Percentiles rank a stretch among this genome's conserved stretches.
These are phyloP conservation scores for Talaromyces pinophilus DNA, from an alignment of 2,329 filamentous ascomycete genomes.

Conservation along the genomic window DNA sequence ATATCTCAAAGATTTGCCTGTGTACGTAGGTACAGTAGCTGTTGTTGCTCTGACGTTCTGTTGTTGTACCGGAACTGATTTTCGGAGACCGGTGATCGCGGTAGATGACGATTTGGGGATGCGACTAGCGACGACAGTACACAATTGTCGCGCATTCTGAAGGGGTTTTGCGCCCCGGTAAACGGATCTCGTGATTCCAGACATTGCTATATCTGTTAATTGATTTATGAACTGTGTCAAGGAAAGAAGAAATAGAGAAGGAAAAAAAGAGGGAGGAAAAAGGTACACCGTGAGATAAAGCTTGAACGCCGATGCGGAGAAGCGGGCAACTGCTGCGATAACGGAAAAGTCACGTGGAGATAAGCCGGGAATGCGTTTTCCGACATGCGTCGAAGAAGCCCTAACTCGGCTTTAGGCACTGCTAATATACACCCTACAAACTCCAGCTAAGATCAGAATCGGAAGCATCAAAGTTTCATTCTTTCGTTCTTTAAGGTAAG, in stretches of 20 bases:
- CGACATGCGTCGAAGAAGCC: slow-evolving; percentile 21
- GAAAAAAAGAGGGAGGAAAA: slow-evolving; percentile 4
- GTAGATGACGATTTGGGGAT: neutral
- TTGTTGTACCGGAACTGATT: slow-evolving; percentile 5
- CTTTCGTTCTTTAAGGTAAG: neutral
- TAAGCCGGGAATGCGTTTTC: slow-evolving; percentile 28
- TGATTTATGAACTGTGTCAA: neutral
- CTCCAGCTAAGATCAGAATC: neutral
- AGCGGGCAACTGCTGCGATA: slow-evolving; percentile 26
- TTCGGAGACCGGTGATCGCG: slow-evolving; percentile 20
- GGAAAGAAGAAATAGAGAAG: slow-evolving; percentile 1
- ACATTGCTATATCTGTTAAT: slow-evolving; percentile 15
- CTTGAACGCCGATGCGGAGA: slow-evolving; percentile 24
- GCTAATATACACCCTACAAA: neutral
- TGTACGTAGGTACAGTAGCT: slow-evolving; percentile 25
- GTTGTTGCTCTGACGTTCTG: neutral
- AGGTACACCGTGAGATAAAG: slow-evolving; percentile 13
- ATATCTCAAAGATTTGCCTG: slow-evolving; percentile 31
- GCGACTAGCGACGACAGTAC: slow-evolving; percentile 13
- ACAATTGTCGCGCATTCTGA: slow-evolving; percentile 21
- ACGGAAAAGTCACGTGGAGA: slow-evolving; percentile 45
- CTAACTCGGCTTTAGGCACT: slow-evolving; percentile 8
- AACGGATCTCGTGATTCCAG: slow-evolving; percentile 11
- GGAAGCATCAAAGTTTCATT: neutral
- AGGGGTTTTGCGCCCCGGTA: slow-evolving; percentile 20